Base-by-base conservation (phyloP, 108 stramenopile species). In the Cylindrotheca closterium region DNA sequence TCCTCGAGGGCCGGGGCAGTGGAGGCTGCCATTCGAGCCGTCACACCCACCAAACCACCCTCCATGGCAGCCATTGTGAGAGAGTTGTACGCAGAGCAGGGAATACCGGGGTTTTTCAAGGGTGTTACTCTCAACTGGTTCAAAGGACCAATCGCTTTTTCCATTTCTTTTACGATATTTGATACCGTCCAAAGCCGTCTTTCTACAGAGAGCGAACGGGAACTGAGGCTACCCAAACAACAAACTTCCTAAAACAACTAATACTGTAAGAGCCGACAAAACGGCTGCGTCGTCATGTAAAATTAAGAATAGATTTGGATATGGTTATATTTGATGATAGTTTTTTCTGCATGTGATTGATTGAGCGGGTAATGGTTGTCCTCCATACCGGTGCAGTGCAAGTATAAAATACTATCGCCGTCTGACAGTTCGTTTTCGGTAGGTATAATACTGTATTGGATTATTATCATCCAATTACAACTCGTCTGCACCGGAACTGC, bases 91-190 rank as follows among this genome's bases (percentile, higher is more conserved):
- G 56, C 74, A 42, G 96, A 97, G 68, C 95, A 97, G 65, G 96
- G 95, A 4, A 51, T 92, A 0, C 65, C 92, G 21, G 96, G 96
- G 0, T 89, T 98, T 30, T 97, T 88, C 74, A 96, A 96, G 66
- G 98, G 98, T n/a, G 91, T 99, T 15, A 77, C 71, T 34, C 81
- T 99, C 89, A 99, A 99, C 80, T 98, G 97, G 98, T 74, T 98
- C 27, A 98, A 98, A 65, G 98, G 97, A 24, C 98, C 98, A 0
- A 77, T 99, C 66, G 94, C 94, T 12, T 94, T 97, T 62, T 79
- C 85, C 30, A 97, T 98, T 30, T 91, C 89, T 78, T 99, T 99
- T 64, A 97, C 97, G 8, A 79, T 87, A 3, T 99, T 96, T 73
- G 97, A 98, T 75, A 73, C 77, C 8, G 70, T 99, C 21, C 85